Conservation (phyloP, 768 basidiomycete genomes). For the Piloderma croceum region DNA sequence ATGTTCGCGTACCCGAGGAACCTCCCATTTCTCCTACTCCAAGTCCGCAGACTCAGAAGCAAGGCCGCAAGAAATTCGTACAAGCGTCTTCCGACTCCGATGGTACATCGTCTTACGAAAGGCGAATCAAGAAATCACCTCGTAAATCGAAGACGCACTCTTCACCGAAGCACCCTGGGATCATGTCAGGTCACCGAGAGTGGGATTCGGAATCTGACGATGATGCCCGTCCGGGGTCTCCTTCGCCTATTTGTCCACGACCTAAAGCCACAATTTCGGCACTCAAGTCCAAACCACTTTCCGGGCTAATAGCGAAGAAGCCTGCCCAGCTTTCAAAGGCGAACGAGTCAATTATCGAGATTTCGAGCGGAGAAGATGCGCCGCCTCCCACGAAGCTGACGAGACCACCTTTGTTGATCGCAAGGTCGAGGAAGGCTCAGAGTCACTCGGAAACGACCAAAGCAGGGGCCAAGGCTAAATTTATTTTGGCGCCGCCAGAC, state of each 20-base stretch:
- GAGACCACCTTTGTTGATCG: background rate
- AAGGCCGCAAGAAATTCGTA: background rate
- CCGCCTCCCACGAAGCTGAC: background rate
- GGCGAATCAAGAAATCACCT: slow-evolving; percentile 24
- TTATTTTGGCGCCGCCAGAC: no score
- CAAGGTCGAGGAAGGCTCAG: no score
- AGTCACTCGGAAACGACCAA: no score
- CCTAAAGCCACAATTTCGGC: slow-evolving; percentile 13
- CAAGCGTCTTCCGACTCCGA: slow-evolving; percentile 4
- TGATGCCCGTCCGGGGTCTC: slow-evolving; percentile 14
- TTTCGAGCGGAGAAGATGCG: slow-evolving; percentile 36
- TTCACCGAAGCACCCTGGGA: slow-evolving; percentile 13
- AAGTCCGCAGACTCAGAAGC: background rate
- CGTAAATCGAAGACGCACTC: slow-evolving; percentile 22
- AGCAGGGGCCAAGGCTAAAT: no score
- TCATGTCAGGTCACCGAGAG: background rate
- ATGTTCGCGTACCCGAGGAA: no score
- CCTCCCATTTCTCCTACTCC: background rate
- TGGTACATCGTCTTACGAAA: slow-evolving; percentile 4
- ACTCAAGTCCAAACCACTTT: slow-evolving; percentile 14
- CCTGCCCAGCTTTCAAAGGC: no score
- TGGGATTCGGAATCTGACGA: slow-evolving; percentile 6
- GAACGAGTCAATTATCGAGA: slow-evolving; percentile 26
- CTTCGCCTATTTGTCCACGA: slow-evolving; percentile 14
- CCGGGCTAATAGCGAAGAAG: slow-evolving; percentile 10